Percentiles rank a stretch among this genome's conserved stretches.
phyloP scores from a whole-genome alignment of 768 basidiomycete species.

The Hericium coralloides region DNA sequence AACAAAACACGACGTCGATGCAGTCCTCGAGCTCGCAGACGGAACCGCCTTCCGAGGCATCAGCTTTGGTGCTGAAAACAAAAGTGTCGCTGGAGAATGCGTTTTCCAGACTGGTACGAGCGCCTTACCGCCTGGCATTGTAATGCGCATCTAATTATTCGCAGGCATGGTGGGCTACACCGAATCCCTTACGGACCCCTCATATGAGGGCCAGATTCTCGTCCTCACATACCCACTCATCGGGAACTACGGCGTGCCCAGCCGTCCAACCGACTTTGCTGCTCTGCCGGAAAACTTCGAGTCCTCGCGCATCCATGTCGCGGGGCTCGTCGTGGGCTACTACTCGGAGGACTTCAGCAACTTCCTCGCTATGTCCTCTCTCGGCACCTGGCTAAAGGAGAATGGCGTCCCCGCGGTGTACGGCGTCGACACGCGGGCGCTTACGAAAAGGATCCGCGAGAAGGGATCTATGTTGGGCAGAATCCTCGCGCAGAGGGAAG shows the following conservation, averaged over 20 bases:
- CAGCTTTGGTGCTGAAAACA: conserved; percentile 87
- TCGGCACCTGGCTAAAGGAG: conserved; percentile 91
- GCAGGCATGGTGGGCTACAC: conserved; percentile 99
- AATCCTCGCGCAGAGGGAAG: conserved; percentile 57
- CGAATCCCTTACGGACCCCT: conserved; percentile 96
- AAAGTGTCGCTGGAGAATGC: conserved; percentile 94
- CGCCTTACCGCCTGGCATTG: background rate
- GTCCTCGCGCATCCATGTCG: conserved; percentile 88
- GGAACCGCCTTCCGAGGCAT: conserved; percentile 83
- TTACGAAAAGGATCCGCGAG: conserved; percentile 94
- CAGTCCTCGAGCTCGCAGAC: conserved; percentile 83
- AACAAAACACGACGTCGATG: conserved; percentile 31
- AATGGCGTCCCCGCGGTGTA: conserved; percentile 90
- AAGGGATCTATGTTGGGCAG: conserved; percentile 90
- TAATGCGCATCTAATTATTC: conserved; percentile 8
- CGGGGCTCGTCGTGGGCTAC: conserved; percentile 86
- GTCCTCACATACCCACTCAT: conserved; percentile 94
- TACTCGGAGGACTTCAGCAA: conserved; percentile 94
- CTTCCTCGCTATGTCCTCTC: conserved; percentile 82
- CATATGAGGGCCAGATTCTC: conserved; percentile 96
- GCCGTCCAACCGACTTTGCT: conserved; percentile 43
- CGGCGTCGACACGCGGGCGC: conserved; percentile 92
- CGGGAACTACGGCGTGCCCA: conserved; percentile 96
- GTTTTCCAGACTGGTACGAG: conserved; percentile 96
- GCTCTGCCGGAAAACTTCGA: conserved; percentile 75